A percentile compares a stretch with the other conserved stretches of the same genome.
These are phyloP conservation scores for Zasmidium angulare DNA, from an alignment of 2,329 filamentous ascomycete species.

Conservation along the genomic window DNA sequence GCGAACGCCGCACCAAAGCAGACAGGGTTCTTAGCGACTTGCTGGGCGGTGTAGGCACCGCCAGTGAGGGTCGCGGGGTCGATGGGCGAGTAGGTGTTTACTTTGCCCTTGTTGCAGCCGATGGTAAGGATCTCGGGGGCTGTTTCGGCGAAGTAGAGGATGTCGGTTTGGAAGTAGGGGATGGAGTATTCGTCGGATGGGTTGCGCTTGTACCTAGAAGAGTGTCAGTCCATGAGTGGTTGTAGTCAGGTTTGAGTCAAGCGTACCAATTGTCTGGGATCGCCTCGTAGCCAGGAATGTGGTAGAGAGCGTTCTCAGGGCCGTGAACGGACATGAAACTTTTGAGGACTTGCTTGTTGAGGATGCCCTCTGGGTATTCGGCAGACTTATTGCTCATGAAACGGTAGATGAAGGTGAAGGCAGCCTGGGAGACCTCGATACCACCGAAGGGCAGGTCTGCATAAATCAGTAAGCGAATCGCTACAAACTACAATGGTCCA, in stretches of 20 bases:
- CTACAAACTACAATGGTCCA: neutral
- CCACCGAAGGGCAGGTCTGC: constrained; percentile 28
- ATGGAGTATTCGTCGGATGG: constrained; percentile 32
- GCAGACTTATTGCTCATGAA: constrained; percentile 43
- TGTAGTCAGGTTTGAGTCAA: neutral
- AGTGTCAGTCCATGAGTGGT: constrained; percentile 18
- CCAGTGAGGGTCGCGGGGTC: constrained; percentile 37
- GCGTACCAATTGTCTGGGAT: constrained; percentile 43
- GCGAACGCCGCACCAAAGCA: constrained; percentile 30
- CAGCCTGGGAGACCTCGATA: constrained; percentile 32
- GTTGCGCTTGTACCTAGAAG: constrained; percentile 35
- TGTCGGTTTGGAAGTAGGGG: constrained; percentile 27
- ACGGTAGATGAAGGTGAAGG: constrained; percentile 37
- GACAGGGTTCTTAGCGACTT: constrained; percentile 27
- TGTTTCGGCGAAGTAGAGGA: constrained; percentile 28
- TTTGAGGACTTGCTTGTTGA: constrained; percentile 40
- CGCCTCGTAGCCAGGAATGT: constrained; percentile 39
- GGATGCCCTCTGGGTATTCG: constrained; percentile 38
- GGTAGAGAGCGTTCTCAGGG: constrained; percentile 30
- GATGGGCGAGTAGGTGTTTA: constrained; percentile 36
- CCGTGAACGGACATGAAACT: constrained; percentile 42
- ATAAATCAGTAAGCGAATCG: neutral
- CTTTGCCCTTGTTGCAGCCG: constrained; percentile 39
- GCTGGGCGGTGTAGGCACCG: constrained; percentile 43
- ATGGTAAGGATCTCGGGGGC: constrained; percentile 31